These are phyloP conservation scores for Scenedesmus sp. DNA, from an alignment of 163 green algal genomes.

Conservation along the genomic window DNA sequence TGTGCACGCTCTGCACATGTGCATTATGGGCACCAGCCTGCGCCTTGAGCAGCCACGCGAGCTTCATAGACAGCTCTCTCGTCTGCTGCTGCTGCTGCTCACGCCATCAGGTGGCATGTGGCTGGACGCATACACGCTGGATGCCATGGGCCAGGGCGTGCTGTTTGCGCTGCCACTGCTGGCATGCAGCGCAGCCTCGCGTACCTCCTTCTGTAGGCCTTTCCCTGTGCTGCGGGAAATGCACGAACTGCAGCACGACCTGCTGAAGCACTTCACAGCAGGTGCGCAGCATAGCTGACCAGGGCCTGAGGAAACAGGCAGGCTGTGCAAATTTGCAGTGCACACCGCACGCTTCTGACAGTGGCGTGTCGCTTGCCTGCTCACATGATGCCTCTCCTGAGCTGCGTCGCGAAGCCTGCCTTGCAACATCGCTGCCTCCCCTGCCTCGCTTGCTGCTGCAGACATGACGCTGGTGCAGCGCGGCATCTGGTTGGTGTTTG, in stretches of 20 bases:
- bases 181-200: conserved; percentile 5
- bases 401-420: not conserved
- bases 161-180: conserved; percentile 21
- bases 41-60: not conserved
- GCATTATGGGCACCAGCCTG: too few species aligned
- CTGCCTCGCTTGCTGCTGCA: not conserved
- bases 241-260: conserved; percentile 24
- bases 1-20: too few species aligned
- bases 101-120: conserved; percentile 21
- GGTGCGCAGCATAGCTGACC: conserved; percentile 2
- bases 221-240: conserved; percentile 51
- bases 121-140: not conserved
- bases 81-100: not conserved
- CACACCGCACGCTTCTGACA: not conserved
- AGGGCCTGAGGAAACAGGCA: too few species aligned
- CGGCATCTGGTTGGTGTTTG: conserved; percentile 50
- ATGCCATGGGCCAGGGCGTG: conserved; percentile 13
- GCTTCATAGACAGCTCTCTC: not conserved
- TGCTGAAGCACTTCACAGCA: conserved; percentile 15
- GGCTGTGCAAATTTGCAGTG: not conserved
- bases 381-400: not conserved
- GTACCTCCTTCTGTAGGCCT: not conserved
- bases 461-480: conserved; percentile 40
- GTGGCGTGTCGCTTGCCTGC: not conserved
- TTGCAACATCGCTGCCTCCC: not conserved